Percentiles rank a stretch among this genome's conserved stretches.
These are phyloP conservation scores for Mycena galericulata DNA, from an alignment of 768 basidiomycete species.

Conservation along the genomic window DNA sequence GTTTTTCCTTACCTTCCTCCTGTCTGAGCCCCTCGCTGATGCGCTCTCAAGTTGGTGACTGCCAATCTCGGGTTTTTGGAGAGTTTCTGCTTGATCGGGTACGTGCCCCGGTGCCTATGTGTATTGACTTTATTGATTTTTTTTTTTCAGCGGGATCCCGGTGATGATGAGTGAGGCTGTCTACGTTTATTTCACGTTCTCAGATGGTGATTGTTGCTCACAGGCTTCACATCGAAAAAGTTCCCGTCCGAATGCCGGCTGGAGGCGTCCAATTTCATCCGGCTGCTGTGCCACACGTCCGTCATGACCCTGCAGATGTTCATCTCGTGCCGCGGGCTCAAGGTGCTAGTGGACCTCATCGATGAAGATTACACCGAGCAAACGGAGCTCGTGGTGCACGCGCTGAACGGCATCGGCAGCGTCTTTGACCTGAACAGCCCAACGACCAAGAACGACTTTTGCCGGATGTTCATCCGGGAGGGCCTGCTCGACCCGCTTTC, in stretches of 20 bases:
- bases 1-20: slow-evolving; percentile 31
- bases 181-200: not conserved
- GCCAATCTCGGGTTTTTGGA: slow-evolving; percentile 89
- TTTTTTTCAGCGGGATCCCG: slow-evolving; percentile 80
- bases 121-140: slow-evolving; percentile 20
- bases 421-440: slow-evolving; percentile 97
- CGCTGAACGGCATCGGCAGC: slow-evolving; percentile 92
- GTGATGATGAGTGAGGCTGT: slow-evolving; percentile 85
- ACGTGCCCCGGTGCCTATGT: slow-evolving; percentile 35
- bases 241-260: slow-evolving; percentile 92
- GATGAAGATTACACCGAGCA: slow-evolving; percentile 97
- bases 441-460: slow-evolving; percentile 98
- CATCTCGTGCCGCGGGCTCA: slow-evolving; percentile 97
- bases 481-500: slow-evolving; percentile 94
- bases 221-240: slow-evolving; percentile 94
- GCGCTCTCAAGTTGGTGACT: slow-evolving; percentile 62
- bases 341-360: slow-evolving; percentile 93
- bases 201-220: slow-evolving; percentile 15
- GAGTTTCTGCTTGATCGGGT: slow-evolving; percentile 94
- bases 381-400: slow-evolving; percentile 90
- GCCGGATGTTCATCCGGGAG: slow-evolving; percentile 97
- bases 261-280: slow-evolving; percentile 97
- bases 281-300: slow-evolving; percentile 91
- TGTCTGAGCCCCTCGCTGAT: slow-evolving; percentile 52
- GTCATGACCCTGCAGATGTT: slow-evolving; percentile 98